phyloP scores from a whole-genome alignment of 192 early-diverging fungal genomes.

The Backusella tuberculispora region DNA sequence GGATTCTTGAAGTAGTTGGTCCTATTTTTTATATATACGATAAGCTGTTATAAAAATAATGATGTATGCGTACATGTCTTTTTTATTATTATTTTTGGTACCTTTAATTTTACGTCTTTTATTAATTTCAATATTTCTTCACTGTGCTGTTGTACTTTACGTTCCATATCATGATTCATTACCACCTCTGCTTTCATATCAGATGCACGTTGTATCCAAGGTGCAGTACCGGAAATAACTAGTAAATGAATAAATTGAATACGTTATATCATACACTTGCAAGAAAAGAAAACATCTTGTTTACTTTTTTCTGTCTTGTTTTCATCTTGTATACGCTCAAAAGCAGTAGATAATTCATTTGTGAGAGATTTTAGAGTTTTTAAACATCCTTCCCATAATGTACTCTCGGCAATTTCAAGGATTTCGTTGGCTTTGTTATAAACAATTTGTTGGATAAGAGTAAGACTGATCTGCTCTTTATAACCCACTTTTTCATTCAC shows the following conservation, averaged over 20 bases:
- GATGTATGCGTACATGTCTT: not conserved
- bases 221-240: slow-evolving; percentile 59
- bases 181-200: slow-evolving; percentile 80
- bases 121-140: slow-evolving; percentile 82
- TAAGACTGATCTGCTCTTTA: slow-evolving; percentile 47
- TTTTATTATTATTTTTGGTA: slow-evolving; percentile 37
- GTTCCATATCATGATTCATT: slow-evolving; percentile 80
- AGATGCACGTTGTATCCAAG: slow-evolving; percentile 82
- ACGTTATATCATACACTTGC: not conserved
- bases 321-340: slow-evolving; percentile 54
- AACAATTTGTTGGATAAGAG: slow-evolving; percentile 57
- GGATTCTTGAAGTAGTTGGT: slow-evolving; percentile 76
- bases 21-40: slow-evolving; percentile 40
- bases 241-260: not conserved
- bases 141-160: slow-evolving; percentile 71
- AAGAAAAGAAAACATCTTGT: not conserved
- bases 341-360: slow-evolving; percentile 50
- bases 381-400: slow-evolving; percentile 63
- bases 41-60: not conserved
- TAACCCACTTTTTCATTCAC: slow-evolving; percentile 48
- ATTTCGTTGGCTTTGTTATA: slow-evolving; percentile 61
- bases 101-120: slow-evolving; percentile 78
- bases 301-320: slow-evolving; percentile 57
- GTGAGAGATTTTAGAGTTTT: slow-evolving; percentile 53
- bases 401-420: slow-evolving; percentile 58